Evolutionary conservation across 441 rosid species (phyloP), one percentile per base, ranked within the genome.

Genomic region (Croton setiger): DNA sequence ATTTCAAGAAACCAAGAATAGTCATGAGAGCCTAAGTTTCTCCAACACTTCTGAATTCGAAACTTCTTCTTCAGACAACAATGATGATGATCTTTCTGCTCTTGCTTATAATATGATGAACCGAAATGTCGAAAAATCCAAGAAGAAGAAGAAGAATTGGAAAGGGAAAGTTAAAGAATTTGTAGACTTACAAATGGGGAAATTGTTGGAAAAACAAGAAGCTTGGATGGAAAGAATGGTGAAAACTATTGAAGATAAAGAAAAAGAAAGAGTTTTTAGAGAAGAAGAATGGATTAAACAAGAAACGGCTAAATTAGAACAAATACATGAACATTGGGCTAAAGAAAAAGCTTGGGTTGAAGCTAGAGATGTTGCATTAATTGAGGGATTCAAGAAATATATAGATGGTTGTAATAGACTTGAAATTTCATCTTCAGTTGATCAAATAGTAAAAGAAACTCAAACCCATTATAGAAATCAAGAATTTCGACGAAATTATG

Each of bases 151-250:
- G 66, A 77, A 68, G 58, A 69, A 66, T 1, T 83, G 84, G 85
- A 83, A 78, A 63, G 59, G 31, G 6, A 84, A 84, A 75, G 85
- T 87, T 43, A 80, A 77, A 69, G 82, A 77, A 4, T 81, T 83
- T 15, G 81, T 87, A 53, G 86, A 77, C 53, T 69, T 70, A 13
- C 67, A 80, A 53, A 78, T 84, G 86, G 74, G 71, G 72, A 83
- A 75, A 75, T 14, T 86, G 68, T 48, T 76, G 58, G 86, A 80
- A 56, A 78, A 71, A 12, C 91, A 86, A 71, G 91, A 86, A 72
- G 81, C 68, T 0, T 83, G 86, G 88, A 84, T 84, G 87, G 87
- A 80, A 81, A 86, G 69, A 67, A 87, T 80, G 83, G 3, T 82
- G 86, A 83, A 75, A 54, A 74, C 71, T 9, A 73, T 87, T 51